Evolutionary conservation across 78 protist species (phyloP).

Genomic region (Dictyostelium firmibasis): DNA sequence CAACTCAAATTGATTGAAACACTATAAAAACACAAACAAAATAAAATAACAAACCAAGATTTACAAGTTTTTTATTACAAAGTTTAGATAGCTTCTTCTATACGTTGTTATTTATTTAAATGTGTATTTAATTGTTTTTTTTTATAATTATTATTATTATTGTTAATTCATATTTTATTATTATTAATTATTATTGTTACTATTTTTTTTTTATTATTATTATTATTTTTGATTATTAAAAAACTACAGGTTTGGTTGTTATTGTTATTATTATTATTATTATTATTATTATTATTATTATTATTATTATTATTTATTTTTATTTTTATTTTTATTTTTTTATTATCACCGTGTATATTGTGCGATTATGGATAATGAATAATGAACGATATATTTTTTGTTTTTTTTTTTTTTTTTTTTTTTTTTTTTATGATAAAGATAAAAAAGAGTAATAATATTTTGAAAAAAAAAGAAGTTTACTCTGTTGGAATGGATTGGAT

Average conservation of each 20-base stretch:
- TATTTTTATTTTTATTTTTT: neutral
- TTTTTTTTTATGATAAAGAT: neutral
- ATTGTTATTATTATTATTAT: no score
- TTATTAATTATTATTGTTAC: neutral
- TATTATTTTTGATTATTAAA: neutral
- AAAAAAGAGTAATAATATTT: neutral
- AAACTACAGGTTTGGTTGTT: conserved; percentile 9
- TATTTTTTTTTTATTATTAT: neutral
- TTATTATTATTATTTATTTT: no score
- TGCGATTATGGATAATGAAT: neutral
- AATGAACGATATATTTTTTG: neutral
- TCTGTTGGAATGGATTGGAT: conserved; percentile 82
- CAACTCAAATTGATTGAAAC: neutral
- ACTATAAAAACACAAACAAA: no score
- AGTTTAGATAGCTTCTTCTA: neutral
- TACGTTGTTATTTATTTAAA: neutral
- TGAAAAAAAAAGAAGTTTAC: neutral
- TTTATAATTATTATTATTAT: neutral
- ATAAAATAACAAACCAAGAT: no score
- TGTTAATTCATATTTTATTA: no score
- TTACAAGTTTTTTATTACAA: neutral
- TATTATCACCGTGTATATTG: neutral
- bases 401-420: no score
- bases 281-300: no score
- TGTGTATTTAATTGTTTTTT: neutral